These are phyloP conservation scores for Tilletia caries DNA, from an alignment of 1,284 basidiomycete genomes.

Conservation along the genomic window DNA sequence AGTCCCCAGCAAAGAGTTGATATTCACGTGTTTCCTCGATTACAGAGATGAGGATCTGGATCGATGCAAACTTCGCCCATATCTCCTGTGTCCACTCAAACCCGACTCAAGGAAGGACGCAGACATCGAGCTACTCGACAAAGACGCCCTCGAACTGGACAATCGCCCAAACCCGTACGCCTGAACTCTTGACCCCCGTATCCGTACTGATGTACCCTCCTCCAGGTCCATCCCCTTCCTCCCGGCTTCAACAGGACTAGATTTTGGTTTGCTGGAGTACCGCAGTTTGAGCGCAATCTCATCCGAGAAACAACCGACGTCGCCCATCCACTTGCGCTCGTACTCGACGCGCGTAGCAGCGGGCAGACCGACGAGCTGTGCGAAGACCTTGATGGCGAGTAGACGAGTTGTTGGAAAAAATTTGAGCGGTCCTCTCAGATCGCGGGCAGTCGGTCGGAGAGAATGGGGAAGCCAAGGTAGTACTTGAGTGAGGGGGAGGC, in stretches of 20 bases:
- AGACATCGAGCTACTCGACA: constrained; percentile 24
- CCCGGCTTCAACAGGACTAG: no score
- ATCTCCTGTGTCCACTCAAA: not conserved
- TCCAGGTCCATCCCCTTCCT: no score
- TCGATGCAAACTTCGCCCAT: not conserved
- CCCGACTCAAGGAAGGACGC: constrained; percentile 31
- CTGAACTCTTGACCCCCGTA: not conserved
- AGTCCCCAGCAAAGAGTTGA: no score
- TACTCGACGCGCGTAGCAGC: constrained; percentile 27
- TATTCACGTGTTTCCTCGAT: no score
- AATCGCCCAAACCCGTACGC: not conserved
- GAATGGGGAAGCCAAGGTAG: not conserved
- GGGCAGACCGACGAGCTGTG: constrained; percentile 28
- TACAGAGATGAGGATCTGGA: no score
- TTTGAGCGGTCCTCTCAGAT: constrained; percentile 18
- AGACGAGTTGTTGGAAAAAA: constrained; percentile 25
- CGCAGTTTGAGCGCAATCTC: not conserved
- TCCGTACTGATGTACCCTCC: no score
- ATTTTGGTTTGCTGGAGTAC: no score
- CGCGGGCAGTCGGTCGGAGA: constrained; percentile 22
- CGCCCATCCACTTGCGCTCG: no score
- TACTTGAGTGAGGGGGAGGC: constrained; percentile 19
- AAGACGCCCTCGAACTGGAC: not conserved
- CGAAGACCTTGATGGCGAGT: constrained; percentile 34
- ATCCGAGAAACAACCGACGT: constrained; percentile 18